phyloP scores from a whole-genome alignment of 2,329 filamentous ascomycete genomes.

The Curvularia sp. region DNA sequence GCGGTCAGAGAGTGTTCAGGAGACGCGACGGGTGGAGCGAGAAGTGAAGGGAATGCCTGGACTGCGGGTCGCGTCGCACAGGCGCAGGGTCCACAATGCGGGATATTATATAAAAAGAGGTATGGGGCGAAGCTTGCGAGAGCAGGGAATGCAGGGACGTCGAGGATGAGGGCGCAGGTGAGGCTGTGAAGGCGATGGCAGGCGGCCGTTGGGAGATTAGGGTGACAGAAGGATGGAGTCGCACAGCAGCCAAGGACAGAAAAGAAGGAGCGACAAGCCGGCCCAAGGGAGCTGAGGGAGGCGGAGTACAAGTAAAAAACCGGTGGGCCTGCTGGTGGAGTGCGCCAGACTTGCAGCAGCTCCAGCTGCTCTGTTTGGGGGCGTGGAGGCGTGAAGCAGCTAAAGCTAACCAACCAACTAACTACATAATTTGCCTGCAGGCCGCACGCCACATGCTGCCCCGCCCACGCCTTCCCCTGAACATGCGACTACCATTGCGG shows the following conservation, averaged over 20 bases:
- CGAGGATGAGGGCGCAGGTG: neutral
- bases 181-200: constrained; percentile 4
- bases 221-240: neutral
- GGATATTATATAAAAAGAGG: constrained; percentile 9
- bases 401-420: constrained; percentile 1
- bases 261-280: neutral
- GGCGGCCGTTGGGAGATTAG: neutral
- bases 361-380: neutral
- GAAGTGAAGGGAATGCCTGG: constrained; percentile 1
- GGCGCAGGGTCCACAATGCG: neutral
- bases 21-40: constrained; percentile 1
- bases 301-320: neutral
- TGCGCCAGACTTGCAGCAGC: neutral
- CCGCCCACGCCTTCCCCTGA: constrained; percentile 20
- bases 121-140: neutral
- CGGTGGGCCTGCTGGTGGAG: neutral
- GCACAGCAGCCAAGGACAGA: neutral
- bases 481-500: constrained; percentile 3
- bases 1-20: neutral
- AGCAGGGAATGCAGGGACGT: constrained; percentile 3
- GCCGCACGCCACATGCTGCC: constrained; percentile 16
- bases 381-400: constrained; percentile 4
- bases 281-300: neutral
- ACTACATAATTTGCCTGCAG: constrained; percentile 18
- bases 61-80: constrained; percentile 9